Evolutionary conservation across 2,329 filamentous ascomycete species (phyloP).

Genomic region (Colletotrichum cuscutae): DNA sequence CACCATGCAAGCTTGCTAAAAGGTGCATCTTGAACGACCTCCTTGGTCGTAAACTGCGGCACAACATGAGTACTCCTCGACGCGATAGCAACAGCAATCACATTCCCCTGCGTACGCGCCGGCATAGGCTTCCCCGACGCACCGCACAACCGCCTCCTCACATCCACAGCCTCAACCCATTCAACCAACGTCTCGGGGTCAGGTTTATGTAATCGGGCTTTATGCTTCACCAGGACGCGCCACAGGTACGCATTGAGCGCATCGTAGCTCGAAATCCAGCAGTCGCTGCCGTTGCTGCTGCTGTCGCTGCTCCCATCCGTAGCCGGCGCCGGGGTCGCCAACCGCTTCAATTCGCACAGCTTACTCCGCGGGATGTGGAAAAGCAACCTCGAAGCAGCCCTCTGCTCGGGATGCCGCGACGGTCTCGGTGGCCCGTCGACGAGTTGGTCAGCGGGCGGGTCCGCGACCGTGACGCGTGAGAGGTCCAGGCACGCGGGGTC

Average conservation of each 20-base stretch:
- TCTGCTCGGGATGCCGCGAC: not conserved
- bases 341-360: not conserved
- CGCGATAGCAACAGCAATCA: not conserved
- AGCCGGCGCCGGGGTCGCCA: not conserved
- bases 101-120: not conserved
- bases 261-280: not conserved
- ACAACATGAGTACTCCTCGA: not conserved
- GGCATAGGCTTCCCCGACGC: not conserved
- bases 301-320: not conserved
- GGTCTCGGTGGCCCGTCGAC: conserved; percentile 43
- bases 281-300: too few species aligned
- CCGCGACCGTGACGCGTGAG: conserved; percentile 45
- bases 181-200: not conserved
- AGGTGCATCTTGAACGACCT: conserved; percentile 48
- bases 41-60: not conserved
- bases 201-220: not conserved
- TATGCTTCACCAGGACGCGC: not conserved
- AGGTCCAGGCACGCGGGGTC: conserved; percentile 48
- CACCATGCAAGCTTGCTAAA: conserved; percentile 48
- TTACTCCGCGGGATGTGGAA: not conserved
- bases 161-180: not conserved
- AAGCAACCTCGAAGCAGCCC: not conserved
- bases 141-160: not conserved
- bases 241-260: not conserved
- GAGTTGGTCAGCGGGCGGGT: conserved; percentile 39